These are phyloP conservation scores for Trichosporon ovoides DNA, from an alignment of 1,284 basidiomycete species.

Conservation along the genomic window DNA sequence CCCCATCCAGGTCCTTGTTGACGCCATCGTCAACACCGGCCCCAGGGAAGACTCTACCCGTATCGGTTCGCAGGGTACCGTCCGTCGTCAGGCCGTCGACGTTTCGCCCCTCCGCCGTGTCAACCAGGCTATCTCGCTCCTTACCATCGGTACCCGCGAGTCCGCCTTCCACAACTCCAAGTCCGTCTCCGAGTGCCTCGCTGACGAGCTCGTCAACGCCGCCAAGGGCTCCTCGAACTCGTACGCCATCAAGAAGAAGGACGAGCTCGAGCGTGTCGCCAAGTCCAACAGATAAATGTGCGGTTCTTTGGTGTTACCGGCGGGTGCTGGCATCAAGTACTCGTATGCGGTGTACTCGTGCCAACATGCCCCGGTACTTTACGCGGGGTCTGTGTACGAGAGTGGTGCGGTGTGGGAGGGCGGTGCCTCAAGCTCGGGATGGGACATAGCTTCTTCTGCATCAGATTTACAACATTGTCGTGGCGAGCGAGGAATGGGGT, in stretches of 20 bases:
- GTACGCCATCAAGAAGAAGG: conserved; percentile 83
- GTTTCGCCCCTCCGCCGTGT: conserved; percentile 97
- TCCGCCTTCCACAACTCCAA: conserved; percentile 99
- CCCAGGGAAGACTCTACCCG: conserved; percentile 99
- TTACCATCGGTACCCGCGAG: conserved; percentile 97
- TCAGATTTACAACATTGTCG: conserved; percentile 18
- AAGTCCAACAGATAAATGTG: conserved; percentile 92
- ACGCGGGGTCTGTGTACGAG: conserved; percentile 24
- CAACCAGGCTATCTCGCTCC: conserved; percentile 93
- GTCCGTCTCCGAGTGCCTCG: conserved; percentile 96
- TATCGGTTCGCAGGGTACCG: conserved; percentile 99
- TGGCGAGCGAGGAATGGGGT: no score
- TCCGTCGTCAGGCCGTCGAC: conserved; percentile 99
- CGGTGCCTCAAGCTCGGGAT: conserved; percentile 14
- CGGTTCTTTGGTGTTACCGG: conserved; percentile 12
- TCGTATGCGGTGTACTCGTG: conserved; percentile 5
- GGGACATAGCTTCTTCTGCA: conserved; percentile 25
- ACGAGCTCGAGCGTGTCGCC: conserved; percentile 92
- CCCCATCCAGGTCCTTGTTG: conserved; percentile 94
- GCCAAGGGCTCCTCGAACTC: conserved; percentile 99
- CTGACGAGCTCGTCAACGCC: conserved; percentile 99
- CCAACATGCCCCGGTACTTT: conserved; percentile 8
- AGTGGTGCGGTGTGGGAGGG: conserved; percentile 22
- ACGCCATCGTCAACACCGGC: conserved; percentile 99
- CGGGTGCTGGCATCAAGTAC: conserved; percentile 10